Evolutionary conservation across 2,329 filamentous ascomycete species (phyloP), one percentile per base, ranked within the genome.

Genomic region (Xylaria hypoxylon): DNA sequence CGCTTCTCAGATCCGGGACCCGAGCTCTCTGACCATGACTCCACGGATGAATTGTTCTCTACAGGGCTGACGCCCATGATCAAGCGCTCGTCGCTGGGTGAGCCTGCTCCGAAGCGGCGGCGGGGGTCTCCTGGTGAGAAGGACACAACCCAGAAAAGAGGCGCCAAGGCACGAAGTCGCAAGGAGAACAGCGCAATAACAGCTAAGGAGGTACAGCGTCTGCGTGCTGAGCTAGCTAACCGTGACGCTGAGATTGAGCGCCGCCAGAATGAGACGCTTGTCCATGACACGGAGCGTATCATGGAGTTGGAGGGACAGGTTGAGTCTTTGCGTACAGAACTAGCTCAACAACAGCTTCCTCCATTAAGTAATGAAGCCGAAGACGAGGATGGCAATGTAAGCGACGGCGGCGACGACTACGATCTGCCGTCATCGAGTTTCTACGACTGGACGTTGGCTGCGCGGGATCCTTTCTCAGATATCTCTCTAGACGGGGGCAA

Each of bases 61-160:
- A 87, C 84, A 0, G 87, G 87, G 2, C 76, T 90, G 31, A 89
- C 88, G 1, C 87, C 88, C 1, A 85, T 88, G 78, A 78, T 90
- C 48, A 80, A 80, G 42, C 83, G 86, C 22, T 81, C 87, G 0
- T 81, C 81, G 1, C 79, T 89, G 6, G 65, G 67, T 15, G 55
- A 72, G 68, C 70, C 73, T 76, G 74, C 63, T 70, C 77, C 59
- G 60, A 79, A 80, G 42, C 80, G 79, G 15, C 81, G 84, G 5
- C 81, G 85, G 24, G 81, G 82, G 0, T 81, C 58, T 13, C 70
- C 75, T 2, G 80, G 81, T 0, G 85, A 89, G 77, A 84, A 88
- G 77, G 86, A 88, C 73, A 75, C 76, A 13, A 83, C 87, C 59
- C 77, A 78, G 22, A 65, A 38, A 8, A 33, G 33, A 28, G 64